phyloP scores from a whole-genome alignment of 2,329 filamentous ascomycete genomes.

The Nannizzia gypsea region DNA sequence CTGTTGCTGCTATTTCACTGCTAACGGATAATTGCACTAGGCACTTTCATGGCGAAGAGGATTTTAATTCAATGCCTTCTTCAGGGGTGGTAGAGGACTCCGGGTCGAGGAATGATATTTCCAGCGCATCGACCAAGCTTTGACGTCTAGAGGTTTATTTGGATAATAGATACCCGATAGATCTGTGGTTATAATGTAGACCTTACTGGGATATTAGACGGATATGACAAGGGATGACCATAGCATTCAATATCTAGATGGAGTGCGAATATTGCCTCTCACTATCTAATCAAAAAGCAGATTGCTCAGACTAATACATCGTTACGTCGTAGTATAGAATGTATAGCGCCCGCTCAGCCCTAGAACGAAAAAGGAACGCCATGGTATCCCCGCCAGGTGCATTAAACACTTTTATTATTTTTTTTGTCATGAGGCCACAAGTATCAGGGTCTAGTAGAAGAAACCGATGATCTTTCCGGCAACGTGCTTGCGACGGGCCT shows the following conservation, averaged over 20 bases:
- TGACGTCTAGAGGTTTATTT: background rate
- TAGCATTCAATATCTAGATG: background rate
- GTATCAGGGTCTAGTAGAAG: conserved; percentile 67
- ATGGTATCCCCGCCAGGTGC: background rate
- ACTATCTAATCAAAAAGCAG: background rate
- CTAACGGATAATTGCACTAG: conserved; percentile 17
- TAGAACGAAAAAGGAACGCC: background rate
- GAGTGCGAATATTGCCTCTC: background rate
- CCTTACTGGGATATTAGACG: no score
- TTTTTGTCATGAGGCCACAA: background rate
- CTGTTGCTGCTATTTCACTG: conserved; percentile 13
- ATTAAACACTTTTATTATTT: background rate
- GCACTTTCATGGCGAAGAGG: conserved; percentile 39
- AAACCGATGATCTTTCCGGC: conserved; percentile 98
- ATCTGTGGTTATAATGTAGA: background rate
- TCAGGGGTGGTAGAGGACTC: background rate
- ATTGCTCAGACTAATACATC: background rate
- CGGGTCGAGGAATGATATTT: background rate
- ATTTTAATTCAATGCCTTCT: conserved; percentile 26
- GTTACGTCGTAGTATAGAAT: conserved; percentile 4
- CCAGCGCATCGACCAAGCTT: background rate
- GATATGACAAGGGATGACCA: background rate
- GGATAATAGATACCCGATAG: background rate
- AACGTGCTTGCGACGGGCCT: conserved; percentile 97
- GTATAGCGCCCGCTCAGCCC: conserved; percentile 3